A percentile compares a stretch with the other conserved stretches of the same genome.
These are phyloP conservation scores for Pseudotulostoma volvatum DNA, from an alignment of 495 filamentous ascomycete genomes.

Conservation along the genomic window DNA sequence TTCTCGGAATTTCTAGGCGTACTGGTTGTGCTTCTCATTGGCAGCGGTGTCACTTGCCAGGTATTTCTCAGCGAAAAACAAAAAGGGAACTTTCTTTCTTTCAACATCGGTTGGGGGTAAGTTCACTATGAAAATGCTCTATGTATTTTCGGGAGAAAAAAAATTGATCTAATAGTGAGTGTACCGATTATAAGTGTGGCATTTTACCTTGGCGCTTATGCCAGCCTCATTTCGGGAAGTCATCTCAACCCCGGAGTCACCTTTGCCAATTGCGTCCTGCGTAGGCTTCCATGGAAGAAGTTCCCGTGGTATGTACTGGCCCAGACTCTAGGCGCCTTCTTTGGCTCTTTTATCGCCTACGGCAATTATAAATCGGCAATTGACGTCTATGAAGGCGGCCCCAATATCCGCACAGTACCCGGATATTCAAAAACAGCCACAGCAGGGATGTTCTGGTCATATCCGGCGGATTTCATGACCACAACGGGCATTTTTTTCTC, in stretches of 20 bases:
- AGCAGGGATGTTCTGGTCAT: constrained; percentile 50
- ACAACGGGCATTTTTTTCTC: constrained; percentile 44
- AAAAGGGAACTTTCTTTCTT: constrained; percentile 41
- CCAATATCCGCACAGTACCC: constrained; percentile 38
- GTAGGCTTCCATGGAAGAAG: constrained; percentile 44
- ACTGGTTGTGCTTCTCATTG: constrained; percentile 47
- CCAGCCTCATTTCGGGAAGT: constrained; percentile 38
- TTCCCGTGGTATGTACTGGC: constrained; percentile 37
- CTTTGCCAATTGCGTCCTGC: constrained; percentile 44
- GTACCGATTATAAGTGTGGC: too few species aligned
- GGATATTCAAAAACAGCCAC: constrained; percentile 38
- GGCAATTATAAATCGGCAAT: constrained; percentile 40
- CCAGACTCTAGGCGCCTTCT: constrained; percentile 39
- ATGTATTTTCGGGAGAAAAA: too few species aligned
- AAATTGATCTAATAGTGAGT: too few species aligned
- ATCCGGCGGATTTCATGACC: constrained; percentile 43
- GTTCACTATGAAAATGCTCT: too few species aligned
- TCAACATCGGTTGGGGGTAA: too few species aligned
- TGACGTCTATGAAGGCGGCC: constrained; percentile 37
- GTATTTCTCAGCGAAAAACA: constrained; percentile 34
- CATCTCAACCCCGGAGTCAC: constrained; percentile 53
- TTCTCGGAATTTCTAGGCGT: constrained; percentile 49
- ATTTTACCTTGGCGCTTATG: constrained; percentile 52
- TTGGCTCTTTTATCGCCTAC: constrained; percentile 37
- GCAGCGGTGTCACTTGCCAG: constrained; percentile 44